Evolutionary conservation across 371 early-diverging fungal species (phyloP).

Genomic region (Mucor sp.): DNA sequence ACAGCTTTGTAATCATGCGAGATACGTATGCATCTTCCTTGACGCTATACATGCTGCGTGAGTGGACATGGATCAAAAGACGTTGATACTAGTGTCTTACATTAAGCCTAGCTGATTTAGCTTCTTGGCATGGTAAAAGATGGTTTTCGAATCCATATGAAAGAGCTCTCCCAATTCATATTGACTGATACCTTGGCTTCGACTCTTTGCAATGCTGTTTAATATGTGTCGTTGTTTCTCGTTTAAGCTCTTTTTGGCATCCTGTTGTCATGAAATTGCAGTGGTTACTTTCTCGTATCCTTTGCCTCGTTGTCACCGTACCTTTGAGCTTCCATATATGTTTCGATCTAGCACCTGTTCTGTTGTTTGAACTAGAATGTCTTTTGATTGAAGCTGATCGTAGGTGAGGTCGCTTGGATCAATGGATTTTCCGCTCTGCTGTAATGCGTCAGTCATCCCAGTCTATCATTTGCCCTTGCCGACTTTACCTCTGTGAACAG

Average conservation of each 20-base stretch:
- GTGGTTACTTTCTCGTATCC: neutral
- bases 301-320: neutral
- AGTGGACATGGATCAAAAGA: neutral
- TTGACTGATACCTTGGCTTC: constrained; percentile 14
- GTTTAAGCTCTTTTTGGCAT: neutral
- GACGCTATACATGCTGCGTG: neutral
- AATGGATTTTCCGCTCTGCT: neutral
- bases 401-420: neutral
- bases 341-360: constrained; percentile 6
- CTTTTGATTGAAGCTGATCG: neutral
- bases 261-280: neutral
- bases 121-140: constrained; percentile 16
- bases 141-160: constrained; percentile 4
- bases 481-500: constrained; percentile 4
- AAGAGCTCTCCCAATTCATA: constrained; percentile 1
- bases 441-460: neutral
- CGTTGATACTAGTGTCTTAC: neutral
- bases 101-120: constrained; percentile 15
- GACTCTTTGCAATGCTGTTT: constrained; percentile 8
- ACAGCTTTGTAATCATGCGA: neutral
- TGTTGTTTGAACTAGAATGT: neutral
- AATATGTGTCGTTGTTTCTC: constrained; percentile 5
- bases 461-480: neutral
- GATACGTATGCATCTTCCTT: constrained; percentile 9
- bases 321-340: constrained; percentile 17